These are phyloP conservation scores for Colletotrichum musicola DNA, from an alignment of 2,329 filamentous ascomycete genomes.

Conservation along the genomic window DNA sequence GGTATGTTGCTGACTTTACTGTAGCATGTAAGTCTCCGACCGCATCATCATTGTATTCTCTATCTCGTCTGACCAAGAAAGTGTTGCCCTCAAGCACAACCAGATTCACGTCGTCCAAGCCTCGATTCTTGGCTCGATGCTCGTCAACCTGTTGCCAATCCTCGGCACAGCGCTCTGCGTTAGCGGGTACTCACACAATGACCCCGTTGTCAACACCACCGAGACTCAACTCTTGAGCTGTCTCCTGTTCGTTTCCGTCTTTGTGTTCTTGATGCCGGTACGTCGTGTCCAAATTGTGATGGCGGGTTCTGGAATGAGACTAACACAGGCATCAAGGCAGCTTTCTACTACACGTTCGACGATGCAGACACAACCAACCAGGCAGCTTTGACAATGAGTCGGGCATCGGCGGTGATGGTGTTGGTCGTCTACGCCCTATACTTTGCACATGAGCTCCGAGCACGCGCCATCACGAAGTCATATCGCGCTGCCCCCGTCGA, in stretches of 20 bases:
- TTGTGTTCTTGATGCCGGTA: constrained; percentile 54
- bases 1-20: neutral
- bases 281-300: constrained; percentile 20
- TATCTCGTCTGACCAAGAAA: constrained; percentile 47
- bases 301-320: neutral
- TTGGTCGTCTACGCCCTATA: constrained; percentile 80
- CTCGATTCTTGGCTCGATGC: constrained; percentile 79
- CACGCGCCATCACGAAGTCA: constrained; percentile 70
- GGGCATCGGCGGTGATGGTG: constrained; percentile 81
- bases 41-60: neutral
- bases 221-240: constrained; percentile 52
- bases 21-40: constrained; percentile 49
- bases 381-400: constrained; percentile 78
- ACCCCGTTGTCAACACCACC: constrained; percentile 60
- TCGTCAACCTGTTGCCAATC: constrained; percentile 82
- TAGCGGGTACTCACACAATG: constrained; percentile 75
- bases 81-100: constrained; percentile 64
- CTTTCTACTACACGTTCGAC: constrained; percentile 66
- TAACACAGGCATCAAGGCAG: constrained; percentile 49
- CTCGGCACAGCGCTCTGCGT: constrained; percentile 81
- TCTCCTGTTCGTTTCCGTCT: constrained; percentile 53
- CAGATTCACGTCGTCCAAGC: constrained; percentile 83
- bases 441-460: constrained; percentile 78
- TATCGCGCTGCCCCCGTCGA: constrained; percentile 57
- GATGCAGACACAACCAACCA: constrained; percentile 66